These are phyloP conservation scores for Cryptococcus sp. DNA, from an alignment of 1,284 basidiomycete genomes.

Conservation along the genomic window DNA sequence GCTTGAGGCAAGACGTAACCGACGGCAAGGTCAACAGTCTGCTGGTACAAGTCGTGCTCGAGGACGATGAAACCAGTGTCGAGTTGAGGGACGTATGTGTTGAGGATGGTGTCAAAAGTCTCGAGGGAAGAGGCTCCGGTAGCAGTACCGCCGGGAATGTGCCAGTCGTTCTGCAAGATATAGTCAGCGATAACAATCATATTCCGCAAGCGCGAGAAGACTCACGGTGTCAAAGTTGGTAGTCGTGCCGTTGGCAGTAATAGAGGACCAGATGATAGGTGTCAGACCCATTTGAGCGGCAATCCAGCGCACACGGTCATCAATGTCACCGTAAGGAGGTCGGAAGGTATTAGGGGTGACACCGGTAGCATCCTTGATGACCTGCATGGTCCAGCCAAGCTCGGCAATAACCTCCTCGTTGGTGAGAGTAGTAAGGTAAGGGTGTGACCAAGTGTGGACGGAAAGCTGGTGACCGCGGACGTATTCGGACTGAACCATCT, in stretches of 20 bases:
- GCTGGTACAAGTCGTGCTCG: slow-evolving; percentile 80
- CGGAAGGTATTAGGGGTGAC: slow-evolving; percentile 78
- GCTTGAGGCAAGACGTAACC: slow-evolving; percentile 75
- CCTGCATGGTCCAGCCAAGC: slow-evolving; percentile 85
- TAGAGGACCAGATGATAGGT: slow-evolving; percentile 50
- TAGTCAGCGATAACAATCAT: neutral
- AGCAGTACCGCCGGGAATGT: slow-evolving; percentile 69
- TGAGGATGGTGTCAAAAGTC: slow-evolving; percentile 54
- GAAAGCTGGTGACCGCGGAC: slow-evolving; percentile 76
- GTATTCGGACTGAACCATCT: slow-evolving; percentile 78
- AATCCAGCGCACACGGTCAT: slow-evolving; percentile 88
- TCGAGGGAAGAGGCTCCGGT: slow-evolving; percentile 62
- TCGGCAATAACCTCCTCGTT: slow-evolving; percentile 90
- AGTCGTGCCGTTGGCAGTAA: slow-evolving; percentile 39
- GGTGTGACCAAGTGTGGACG: slow-evolving; percentile 43
- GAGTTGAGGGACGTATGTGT: slow-evolving; percentile 44
- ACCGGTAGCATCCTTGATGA: slow-evolving; percentile 78
- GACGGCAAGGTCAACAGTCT: slow-evolving; percentile 83
- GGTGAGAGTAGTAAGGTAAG: slow-evolving; percentile 66
- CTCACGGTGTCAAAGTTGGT: slow-evolving; percentile 73
- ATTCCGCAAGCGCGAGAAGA: neutral
- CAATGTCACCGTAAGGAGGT: slow-evolving; percentile 64
- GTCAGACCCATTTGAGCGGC: slow-evolving; percentile 54
- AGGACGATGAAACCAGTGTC: slow-evolving; percentile 79
- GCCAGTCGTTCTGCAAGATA: slow-evolving; percentile 66